Conservation (phyloP, 176 grass and related monocot species). For the Triticum aestivum region DNA sequence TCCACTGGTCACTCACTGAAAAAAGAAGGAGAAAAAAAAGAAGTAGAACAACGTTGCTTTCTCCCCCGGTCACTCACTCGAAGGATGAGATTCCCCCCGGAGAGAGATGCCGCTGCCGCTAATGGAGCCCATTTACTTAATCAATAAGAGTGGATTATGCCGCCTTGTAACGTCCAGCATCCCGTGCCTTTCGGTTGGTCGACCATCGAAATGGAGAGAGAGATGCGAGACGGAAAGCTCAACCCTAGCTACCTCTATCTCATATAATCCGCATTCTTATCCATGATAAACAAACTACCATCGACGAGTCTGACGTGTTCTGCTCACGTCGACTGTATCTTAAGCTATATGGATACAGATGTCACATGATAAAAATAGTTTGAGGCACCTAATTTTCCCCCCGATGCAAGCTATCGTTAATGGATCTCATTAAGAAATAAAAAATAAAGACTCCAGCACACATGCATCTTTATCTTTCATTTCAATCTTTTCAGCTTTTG, state of each 20-base stretch:
- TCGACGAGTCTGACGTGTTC: background rate
- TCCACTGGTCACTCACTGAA: background rate
- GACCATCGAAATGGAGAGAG: background rate
- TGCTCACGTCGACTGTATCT: background rate
- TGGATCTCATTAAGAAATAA: too few relatives aligned
- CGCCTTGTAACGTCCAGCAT: background rate
- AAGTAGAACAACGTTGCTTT: background rate
- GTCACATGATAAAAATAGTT: too few relatives aligned
- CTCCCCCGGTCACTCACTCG: background rate
- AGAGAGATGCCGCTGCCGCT: background rate
- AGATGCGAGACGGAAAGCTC: slow-evolving; percentile 31
- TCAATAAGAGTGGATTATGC: background rate
- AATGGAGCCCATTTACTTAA: background rate
- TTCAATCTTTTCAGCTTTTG: too few relatives aligned
- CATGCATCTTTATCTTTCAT: too few relatives aligned
- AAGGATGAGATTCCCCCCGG: background rate
- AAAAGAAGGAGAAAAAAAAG: too few relatives aligned
- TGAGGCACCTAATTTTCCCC: too few relatives aligned
- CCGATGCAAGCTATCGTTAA: too few relatives aligned
- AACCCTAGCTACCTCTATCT: background rate
- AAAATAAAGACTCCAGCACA: too few relatives aligned
- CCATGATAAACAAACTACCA: background rate
- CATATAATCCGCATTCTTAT: background rate
- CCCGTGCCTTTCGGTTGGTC: slow-evolving; percentile 25
- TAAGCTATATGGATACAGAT: background rate